Evolutionary conservation across 306 rosid genomes (phyloP), one percentile per base, ranked within the genome.

Genomic region (Casuarina equisetifolia): DNA sequence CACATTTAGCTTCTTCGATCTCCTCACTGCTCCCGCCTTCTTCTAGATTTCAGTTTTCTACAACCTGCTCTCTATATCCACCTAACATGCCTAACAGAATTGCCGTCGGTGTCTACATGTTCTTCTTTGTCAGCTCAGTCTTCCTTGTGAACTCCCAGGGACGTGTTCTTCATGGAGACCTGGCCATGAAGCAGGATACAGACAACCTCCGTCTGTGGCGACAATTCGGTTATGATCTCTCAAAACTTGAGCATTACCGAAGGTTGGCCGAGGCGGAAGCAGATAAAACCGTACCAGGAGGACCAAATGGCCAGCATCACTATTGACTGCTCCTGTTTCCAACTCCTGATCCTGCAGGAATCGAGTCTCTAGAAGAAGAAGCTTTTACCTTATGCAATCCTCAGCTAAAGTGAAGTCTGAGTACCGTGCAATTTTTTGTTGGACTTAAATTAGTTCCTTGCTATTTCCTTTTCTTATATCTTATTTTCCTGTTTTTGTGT

Each of bases 1-100:
- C 72, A 62, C 59, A 42, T 61, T 25, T 9, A 74, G 71, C 55
- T 53, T 62, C 53, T 68, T 67, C 80, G 46, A 40, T 40, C 48
- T 32, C 13, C 75, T 12, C 66, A 19, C n/a, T n/a, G n/a, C 58
- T 7, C 16, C 70, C 32, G 50, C 50, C 8, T 38, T 17, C 9
- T 19, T n/a, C 62, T 55, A 17, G 2, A 17, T 55, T 16, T 17
- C n/a, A 19, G 3, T 44, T 43, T 13, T n/a, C 2, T 1, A 64
- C n/a, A 40, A 46, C 5, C 66, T 20, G 12, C 17, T 50, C 13
- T n/a, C 36, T 16, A 25, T 39, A 9, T 35, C 61, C 19, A 1
- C 3, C 44, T 42, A 8, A 57, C 2, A n/a, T 57, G 63, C 36
- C 63, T 6, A 9, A 19, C 10, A 57, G 12, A 9, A 57, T 7